Conservation (phyloP, 805 yeast species). For the Yarrowia deformans region DNA sequence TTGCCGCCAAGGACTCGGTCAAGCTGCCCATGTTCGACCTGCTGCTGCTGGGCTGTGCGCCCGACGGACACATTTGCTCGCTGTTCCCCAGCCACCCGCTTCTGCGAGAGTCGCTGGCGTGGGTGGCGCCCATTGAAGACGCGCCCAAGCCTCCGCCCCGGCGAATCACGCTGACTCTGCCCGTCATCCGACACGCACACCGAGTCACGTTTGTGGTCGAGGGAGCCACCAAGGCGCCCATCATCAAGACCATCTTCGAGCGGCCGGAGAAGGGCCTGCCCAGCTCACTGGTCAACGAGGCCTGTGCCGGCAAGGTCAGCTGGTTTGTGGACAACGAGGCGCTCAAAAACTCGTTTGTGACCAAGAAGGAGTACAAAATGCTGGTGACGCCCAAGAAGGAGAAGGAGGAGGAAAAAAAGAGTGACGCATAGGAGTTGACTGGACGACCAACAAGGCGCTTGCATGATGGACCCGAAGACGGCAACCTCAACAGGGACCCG, state of each 20-base stretch:
- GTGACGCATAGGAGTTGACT: not conserved
- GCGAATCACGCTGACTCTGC: slow-evolving; percentile 89
- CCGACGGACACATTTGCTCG: slow-evolving; percentile 98
- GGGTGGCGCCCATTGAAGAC: slow-evolving; percentile 92
- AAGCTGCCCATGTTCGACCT: slow-evolving; percentile 94
- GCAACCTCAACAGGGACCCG: not conserved
- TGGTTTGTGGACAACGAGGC: slow-evolving; percentile 99
- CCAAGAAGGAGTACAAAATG: slow-evolving; percentile 74
- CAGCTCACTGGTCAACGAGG: slow-evolving; percentile 89
- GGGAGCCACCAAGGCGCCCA: slow-evolving; percentile 94
- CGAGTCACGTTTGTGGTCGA: slow-evolving; percentile 94
- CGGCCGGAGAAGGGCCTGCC: slow-evolving; percentile 97
- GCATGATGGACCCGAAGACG: slow-evolving; percentile 18
- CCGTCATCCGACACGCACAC: slow-evolving; percentile 92
- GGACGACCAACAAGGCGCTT: not conserved
- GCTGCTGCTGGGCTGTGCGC: slow-evolving; percentile 93
- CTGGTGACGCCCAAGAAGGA: slow-evolving; percentile 47
- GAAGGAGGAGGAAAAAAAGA: not conserved
- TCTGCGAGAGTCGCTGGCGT: slow-evolving; percentile 86
- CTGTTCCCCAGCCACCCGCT: slow-evolving; percentile 91
- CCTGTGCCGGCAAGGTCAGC: slow-evolving; percentile 94
- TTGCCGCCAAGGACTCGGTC: slow-evolving; percentile 96
- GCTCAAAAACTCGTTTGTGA: slow-evolving; percentile 74
- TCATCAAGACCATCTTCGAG: slow-evolving; percentile 89
- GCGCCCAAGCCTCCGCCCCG: slow-evolving; percentile 89